A percentile compares a stretch with the other conserved stretches of the same genome.
Conservation (phyloP, 2,329 filamentous ascomycete genomes). For the Fusarium hainanense region DNA sequence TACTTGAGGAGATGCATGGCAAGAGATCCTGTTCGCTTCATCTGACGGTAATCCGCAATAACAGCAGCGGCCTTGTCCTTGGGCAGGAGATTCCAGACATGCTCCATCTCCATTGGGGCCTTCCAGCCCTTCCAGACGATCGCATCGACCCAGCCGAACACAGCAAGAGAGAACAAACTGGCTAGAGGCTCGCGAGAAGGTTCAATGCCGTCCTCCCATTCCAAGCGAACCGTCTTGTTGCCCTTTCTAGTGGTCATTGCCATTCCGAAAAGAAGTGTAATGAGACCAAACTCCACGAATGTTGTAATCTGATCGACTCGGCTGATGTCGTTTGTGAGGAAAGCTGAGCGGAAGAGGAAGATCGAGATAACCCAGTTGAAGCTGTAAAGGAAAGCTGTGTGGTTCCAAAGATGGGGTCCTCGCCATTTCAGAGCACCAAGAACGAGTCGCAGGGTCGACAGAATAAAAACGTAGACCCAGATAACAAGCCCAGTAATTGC, state of each 20-base stretch:
- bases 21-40: conserved; percentile 83
- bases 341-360: conserved; percentile 83
- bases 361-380: conserved; percentile 82
- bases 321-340: conserved; percentile 79
- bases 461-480: conserved; percentile 83
- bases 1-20: conserved; percentile 85
- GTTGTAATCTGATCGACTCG: conserved; percentile 70
- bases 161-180: conserved; percentile 86
- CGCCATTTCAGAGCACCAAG: conserved; percentile 72
- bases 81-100: conserved; percentile 92
- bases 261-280: conserved; percentile 78
- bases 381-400: conserved; percentile 86
- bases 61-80: conserved; percentile 88
- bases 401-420: conserved; percentile 86
- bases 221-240: conserved; percentile 87
- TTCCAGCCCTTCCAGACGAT: conserved; percentile 92
- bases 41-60: conserved; percentile 82
- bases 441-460: conserved; percentile 78
- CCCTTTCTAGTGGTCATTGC: conserved; percentile 87
- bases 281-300: conserved; percentile 79
- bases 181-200: conserved; percentile 89
- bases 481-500: conserved; percentile 74
- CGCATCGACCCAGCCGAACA: conserved; percentile 90
- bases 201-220: conserved; percentile 88
- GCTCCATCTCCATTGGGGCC: conserved; percentile 81